Conservation (phyloP, 129 eudicot species). For the Cynara cardunculus region DNA sequence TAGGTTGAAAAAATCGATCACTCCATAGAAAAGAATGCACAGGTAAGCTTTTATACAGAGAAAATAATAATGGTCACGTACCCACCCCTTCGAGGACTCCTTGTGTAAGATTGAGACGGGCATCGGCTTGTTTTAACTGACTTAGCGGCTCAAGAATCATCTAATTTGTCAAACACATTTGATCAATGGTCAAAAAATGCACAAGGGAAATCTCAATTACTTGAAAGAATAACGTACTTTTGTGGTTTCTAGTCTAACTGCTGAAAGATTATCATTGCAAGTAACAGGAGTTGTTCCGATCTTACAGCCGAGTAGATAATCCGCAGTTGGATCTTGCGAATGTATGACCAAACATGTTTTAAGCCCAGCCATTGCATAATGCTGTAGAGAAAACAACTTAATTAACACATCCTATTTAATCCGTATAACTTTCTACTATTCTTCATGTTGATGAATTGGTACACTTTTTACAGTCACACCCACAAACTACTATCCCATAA, state of each 20-base stretch:
- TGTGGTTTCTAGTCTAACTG: conserved; percentile 89
- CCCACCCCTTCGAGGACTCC: conserved; percentile 99
- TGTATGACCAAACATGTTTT: conserved; percentile 81
- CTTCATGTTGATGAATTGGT: background rate
- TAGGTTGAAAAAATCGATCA: background rate
- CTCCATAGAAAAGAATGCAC: background rate
- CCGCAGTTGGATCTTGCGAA: conserved; percentile 87
- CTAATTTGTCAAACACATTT: conserved; percentile 37
- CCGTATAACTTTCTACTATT: too few species aligned
- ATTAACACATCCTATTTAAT: background rate
- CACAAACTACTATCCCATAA: background rate
- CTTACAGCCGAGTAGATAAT: conserved; percentile 73
- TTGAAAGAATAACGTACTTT: conserved; percentile 46
- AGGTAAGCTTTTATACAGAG: background rate
- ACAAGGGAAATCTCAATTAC: conserved; percentile 2
- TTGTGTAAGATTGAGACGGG: conserved; percentile 79
- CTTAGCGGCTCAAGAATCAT: conserved; percentile 85
- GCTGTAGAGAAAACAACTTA: conserved; percentile 39
- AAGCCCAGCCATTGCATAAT: conserved; percentile 74
- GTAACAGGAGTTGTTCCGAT: conserved; percentile 67
- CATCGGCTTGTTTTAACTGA: conserved; percentile 82
- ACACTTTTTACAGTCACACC: background rate
- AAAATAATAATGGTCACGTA: conserved; percentile 41
- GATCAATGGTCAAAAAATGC: conserved; percentile 7
- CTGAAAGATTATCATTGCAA: conserved; percentile 69